Evolutionary conservation across 108 stramenopile genomes (phyloP).

Genomic region (Cyclotella choctawhatcheeana): DNA sequence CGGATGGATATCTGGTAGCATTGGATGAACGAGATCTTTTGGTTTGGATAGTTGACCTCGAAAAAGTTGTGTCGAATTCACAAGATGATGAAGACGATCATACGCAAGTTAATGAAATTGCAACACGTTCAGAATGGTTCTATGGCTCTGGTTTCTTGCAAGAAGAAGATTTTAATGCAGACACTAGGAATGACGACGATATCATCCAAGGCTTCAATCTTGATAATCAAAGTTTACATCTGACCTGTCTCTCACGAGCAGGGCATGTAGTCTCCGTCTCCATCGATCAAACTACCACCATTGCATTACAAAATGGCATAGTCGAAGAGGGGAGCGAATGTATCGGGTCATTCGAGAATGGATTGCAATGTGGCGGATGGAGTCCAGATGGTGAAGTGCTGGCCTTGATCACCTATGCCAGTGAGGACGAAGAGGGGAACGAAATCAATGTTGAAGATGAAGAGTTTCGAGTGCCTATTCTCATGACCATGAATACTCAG

Average conservation of each 20-base stretch:
- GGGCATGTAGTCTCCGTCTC: constrained; percentile 54
- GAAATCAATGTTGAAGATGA: constrained; percentile 13
- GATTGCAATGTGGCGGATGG: constrained; percentile 75
- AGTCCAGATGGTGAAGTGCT: constrained; percentile 87
- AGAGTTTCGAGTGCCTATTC: constrained; percentile 51
- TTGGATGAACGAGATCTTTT: constrained; percentile 31
- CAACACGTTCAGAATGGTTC: constrained; percentile 39
- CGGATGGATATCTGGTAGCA: constrained; percentile 34
- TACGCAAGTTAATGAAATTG: constrained; percentile 16
- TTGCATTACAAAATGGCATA: constrained; percentile 55
- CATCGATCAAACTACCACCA: constrained; percentile 41
- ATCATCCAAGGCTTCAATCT: constrained; percentile 33
- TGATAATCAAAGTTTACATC: constrained; percentile 26
- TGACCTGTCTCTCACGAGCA: constrained; percentile 47
- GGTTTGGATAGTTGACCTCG: constrained; percentile 48
- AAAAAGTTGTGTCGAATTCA: constrained; percentile 44
- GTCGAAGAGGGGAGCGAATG: constrained; percentile 66
- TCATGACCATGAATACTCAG: constrained; percentile 85
- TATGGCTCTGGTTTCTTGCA: constrained; percentile 48
- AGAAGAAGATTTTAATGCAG: constrained; percentile 26
- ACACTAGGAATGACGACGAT: constrained; percentile 14
- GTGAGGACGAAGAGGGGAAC: constrained; percentile 60
- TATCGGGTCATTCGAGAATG: constrained; percentile 86
- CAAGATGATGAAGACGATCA: constrained; percentile 31
- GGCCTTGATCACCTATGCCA: constrained; percentile 71